Base-by-base conservation (phyloP, 2,329 filamentous ascomycete genomes). In the Colletotrichum sp. region DNA sequence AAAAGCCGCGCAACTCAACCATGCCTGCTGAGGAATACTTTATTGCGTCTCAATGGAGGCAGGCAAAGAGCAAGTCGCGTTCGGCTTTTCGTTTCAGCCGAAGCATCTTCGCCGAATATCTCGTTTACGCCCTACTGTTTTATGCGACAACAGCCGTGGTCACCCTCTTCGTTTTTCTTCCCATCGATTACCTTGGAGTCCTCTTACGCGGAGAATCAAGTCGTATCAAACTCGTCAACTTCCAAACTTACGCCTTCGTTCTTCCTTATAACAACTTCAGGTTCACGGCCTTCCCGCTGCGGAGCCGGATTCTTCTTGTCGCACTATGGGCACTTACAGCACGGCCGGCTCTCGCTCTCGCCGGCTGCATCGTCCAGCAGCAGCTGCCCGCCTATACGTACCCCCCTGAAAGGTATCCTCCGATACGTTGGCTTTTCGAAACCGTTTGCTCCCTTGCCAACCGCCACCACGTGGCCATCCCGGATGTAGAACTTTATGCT, bases 71-170 rank as follows among this genome's bases (percentile, higher is more conserved):
- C 12, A 15, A 13, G 12, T 34, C 32, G 12, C 32, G 32, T 15
- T 34, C 32, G 32, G 12, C 12, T 13, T 6, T 34, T 34, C 13
- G 32, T 34, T 34, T 34, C 32, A 34, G 32, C 32, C 32, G 32
- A 34, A 36, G 34, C 36, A 5, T 87, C 68, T 81, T 93, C 3
- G 90, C 92, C 78, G 92, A 91, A 18, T 83, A 86, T 15, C 22
- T 67, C 9, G 34, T 67, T 2, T 67, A 52, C 8, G n/a, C 26
- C 24, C 24, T 67, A 4, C 10, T 34, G 4, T 30, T 67, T 28
- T 13, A 55, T n/a, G 30, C 64, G 26, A 32, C 16, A 18, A 67
- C 36, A 18, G 18, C 18, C 2, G 6, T 55, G 8, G 18, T 52
- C 26, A 34, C 26, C 26, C 4, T 32, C 6, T 18, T 48, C 10